Percentiles rank a stretch among this genome's conserved stretches.
phyloP scores from a whole-genome alignment of 2,329 filamentous ascomycete genomes.

The Penicillium vulpinum region DNA sequence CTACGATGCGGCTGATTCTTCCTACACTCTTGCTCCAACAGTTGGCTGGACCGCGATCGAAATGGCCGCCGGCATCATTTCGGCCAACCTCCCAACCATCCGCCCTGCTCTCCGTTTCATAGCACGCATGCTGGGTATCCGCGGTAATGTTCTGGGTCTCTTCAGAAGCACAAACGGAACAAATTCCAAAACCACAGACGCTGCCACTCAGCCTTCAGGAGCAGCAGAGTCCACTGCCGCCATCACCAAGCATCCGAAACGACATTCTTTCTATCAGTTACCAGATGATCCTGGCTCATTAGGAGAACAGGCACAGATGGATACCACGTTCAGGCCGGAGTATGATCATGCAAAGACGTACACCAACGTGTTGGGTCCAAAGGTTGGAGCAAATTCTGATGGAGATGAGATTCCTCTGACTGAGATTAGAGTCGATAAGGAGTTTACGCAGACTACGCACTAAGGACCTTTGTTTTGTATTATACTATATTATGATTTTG shows the following conservation, averaged over 20 bases:
- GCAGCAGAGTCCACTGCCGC: neutral
- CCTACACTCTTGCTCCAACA: slow-evolving; percentile 31
- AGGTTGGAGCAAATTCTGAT: neutral
- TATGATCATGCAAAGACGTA: neutral
- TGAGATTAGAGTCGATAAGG: neutral
- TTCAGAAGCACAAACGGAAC: neutral
- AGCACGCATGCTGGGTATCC: slow-evolving; percentile 10
- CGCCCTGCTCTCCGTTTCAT: slow-evolving; percentile 25
- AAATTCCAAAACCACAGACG: neutral
- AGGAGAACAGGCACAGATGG: neutral
- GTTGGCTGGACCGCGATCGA: slow-evolving; percentile 33
- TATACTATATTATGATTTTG: neutral
- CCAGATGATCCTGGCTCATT: neutral
- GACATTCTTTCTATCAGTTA: neutral
- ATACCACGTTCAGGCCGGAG: neutral
- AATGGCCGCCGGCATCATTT: slow-evolving; percentile 31
- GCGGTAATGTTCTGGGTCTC: neutral
- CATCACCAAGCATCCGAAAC: neutral
- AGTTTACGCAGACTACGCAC: neutral
- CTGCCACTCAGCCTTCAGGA: neutral
- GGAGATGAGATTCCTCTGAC: neutral
- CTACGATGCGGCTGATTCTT: slow-evolving; percentile 11
- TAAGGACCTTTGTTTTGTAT: neutral
- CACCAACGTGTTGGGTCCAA: neutral
- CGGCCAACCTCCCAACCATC: slow-evolving; percentile 30